A percentile compares a stretch with the other conserved stretches of the same genome.
These are phyloP conservation scores for Collybiopsis luxurians DNA, from an alignment of 768 basidiomycete species.

Conservation along the genomic window DNA sequence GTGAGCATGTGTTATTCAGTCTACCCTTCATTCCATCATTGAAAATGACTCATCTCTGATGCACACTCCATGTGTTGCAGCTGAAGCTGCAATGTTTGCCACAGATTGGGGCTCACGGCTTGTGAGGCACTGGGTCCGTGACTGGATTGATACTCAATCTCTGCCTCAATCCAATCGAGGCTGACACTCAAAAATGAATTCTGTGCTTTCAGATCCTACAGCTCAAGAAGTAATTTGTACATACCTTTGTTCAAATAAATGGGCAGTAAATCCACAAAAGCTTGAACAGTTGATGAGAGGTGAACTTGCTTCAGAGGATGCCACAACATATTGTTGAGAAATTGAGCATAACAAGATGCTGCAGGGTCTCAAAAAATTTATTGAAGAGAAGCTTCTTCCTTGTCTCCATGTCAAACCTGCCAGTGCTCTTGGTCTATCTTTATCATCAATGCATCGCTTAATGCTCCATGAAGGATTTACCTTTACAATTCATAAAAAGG, in stretches of 20 bases:
- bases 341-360: conserved; percentile 32
- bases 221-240: conserved; percentile 25
- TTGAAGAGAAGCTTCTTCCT: conserved; percentile 31
- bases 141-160: conserved; percentile 21
- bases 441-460: no score
- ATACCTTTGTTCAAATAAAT: conserved; percentile 31
- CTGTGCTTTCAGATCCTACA: conserved; percentile 24
- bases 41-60: no score
- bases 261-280: conserved; percentile 32
- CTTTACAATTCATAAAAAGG: conserved; percentile 1
- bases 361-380: conserved; percentile 26
- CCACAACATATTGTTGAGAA: conserved; percentile 25
- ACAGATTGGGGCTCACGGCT: no score
- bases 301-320: conserved; percentile 22
- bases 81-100: no score
- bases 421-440: no score
- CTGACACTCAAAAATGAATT: conserved; percentile 23
- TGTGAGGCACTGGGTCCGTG: no score
- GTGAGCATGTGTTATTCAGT: no score
- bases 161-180: conserved; percentile 23
- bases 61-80: no score
- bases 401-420: conserved; percentile 23
- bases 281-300: conserved; percentile 21
- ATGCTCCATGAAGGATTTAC: not conserved
- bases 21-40: no score